Evolutionary conservation across 2,329 filamentous ascomycete species (phyloP).

Genomic region (Nannizziopsis arthrosporioides): DNA sequence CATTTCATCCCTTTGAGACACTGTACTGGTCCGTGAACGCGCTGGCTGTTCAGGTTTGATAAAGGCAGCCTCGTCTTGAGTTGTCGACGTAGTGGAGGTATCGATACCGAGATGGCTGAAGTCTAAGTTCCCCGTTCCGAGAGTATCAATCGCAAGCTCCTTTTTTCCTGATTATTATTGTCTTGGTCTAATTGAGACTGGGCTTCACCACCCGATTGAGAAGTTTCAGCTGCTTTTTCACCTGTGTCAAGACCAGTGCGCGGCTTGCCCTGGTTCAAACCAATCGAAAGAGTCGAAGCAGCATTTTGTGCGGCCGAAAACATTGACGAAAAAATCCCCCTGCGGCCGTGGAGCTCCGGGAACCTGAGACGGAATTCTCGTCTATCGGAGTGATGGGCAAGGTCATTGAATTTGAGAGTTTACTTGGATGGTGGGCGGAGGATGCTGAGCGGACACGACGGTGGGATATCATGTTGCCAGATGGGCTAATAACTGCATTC

Average conservation of each 20-base stretch:
- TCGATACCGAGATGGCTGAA: slow-evolving; percentile 74
- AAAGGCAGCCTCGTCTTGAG: slow-evolving; percentile 29
- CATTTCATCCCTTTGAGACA: slow-evolving; percentile 38
- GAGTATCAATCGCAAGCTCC: slow-evolving; percentile 71
- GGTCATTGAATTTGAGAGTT: slow-evolving; percentile 64
- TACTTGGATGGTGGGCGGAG: slow-evolving; percentile 57
- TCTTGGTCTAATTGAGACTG: slow-evolving; percentile 27
- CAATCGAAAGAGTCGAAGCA: slow-evolving; percentile 64
- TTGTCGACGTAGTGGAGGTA: slow-evolving; percentile 25
- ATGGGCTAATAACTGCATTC: slow-evolving; percentile 48
- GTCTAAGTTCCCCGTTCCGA: slow-evolving; percentile 80
- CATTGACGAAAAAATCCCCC: slow-evolving; percentile 84
- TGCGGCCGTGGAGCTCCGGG: slow-evolving; percentile 42
- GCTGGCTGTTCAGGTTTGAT: slow-evolving; percentile 25
- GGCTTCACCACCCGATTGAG: slow-evolving; percentile 21
- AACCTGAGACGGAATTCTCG: slow-evolving; percentile 38
- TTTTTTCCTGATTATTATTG: slow-evolving; percentile 41
- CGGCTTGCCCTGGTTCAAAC: slow-evolving; percentile 40
- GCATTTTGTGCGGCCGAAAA: slow-evolving; percentile 89
- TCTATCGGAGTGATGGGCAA: slow-evolving; percentile 66
- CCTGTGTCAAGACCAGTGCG: slow-evolving; percentile 25
- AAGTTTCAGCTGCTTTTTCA: slow-evolving; percentile 21
- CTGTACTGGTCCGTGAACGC: slow-evolving; percentile 28
- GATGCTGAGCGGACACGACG: slow-evolving; percentile 50
- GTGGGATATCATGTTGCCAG: slow-evolving; percentile 64